phyloP scores from a whole-genome alignment of 129 eudicot genomes.

The Logfia minima region DNA sequence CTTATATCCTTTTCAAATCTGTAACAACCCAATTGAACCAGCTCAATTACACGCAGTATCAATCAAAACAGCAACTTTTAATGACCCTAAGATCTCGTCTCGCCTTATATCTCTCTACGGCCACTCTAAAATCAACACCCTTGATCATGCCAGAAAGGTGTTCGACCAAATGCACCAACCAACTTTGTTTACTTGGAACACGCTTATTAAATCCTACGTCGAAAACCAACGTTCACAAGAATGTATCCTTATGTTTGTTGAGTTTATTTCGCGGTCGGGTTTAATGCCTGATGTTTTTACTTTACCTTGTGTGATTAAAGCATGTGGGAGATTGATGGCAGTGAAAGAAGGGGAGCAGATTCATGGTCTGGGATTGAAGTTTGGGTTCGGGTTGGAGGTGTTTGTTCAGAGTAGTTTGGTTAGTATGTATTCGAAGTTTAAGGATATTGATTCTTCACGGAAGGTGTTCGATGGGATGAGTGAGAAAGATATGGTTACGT shows the following conservation, averaged over 20 bases:
- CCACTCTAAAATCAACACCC: conserved; percentile 24
- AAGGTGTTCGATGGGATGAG: conserved; percentile 45
- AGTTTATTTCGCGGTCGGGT: conserved; percentile 29
- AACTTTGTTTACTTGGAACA: conserved; percentile 47
- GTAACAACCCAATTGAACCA: conserved; percentile 33
- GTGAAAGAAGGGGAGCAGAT: conserved; percentile 49
- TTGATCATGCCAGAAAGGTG: conserved; percentile 29
- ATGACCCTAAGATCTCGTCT: conserved; percentile 34
- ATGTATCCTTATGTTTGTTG: conserved; percentile 30
- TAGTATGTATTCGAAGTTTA: conserved; percentile 46
- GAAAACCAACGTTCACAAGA: conserved; percentile 41
- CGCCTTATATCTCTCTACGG: conserved; percentile 38
- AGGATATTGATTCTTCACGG: conserved; percentile 37
- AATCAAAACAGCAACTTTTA: conserved; percentile 35
- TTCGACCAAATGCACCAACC: conserved; percentile 36
- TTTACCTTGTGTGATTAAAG: conserved; percentile 40
- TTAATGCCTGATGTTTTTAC: conserved; percentile 39
- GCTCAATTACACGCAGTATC: conserved; percentile 39
- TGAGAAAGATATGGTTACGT: conserved; percentile 36
- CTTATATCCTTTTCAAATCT: conserved; percentile 28
- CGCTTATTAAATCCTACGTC: conserved; percentile 40
- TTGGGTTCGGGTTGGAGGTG: conserved; percentile 38
- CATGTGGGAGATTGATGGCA: conserved; percentile 42
- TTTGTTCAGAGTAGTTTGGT: conserved; percentile 55
- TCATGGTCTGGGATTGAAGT: conserved; percentile 41